Evolutionary conservation across 768 basidiomycete species (phyloP).

Genomic region (Lactarius hatsudake): DNA sequence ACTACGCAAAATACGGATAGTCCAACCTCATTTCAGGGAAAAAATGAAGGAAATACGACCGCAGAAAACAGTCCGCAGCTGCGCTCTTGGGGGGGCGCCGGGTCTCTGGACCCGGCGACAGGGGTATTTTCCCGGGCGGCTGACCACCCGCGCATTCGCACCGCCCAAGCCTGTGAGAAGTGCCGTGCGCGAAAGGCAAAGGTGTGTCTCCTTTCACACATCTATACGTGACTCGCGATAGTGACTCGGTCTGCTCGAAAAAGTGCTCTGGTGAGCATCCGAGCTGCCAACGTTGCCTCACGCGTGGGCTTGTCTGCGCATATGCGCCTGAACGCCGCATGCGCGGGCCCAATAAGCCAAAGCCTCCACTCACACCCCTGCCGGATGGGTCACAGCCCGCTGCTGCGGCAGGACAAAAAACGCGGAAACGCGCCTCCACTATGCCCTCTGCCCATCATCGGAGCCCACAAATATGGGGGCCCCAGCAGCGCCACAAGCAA

Average conservation of each 20-base stretch:
- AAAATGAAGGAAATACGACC: background rate
- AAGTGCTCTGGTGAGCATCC: constrained; percentile 75
- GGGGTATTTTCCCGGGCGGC: constrained; percentile 65
- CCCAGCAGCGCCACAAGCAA: background rate
- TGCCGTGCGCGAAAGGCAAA: constrained; percentile 73
- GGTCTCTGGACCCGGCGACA: constrained; percentile 60
- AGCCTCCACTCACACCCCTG: constrained; percentile 26
- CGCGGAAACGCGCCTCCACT: constrained; percentile 20
- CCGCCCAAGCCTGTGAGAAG: constrained; percentile 73
- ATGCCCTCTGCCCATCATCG: constrained; percentile 18
- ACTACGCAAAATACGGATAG: background rate
- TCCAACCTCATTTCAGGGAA: background rate
- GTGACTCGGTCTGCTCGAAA: background rate
- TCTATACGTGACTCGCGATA: background rate
- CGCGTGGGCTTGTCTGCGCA: constrained; percentile 56
- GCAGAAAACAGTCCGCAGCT: background rate
- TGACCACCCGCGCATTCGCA: constrained; percentile 63
- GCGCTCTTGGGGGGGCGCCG: constrained; percentile 35
- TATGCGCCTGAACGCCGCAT: constrained; percentile 67
- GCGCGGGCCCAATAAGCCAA: constrained; percentile 59
- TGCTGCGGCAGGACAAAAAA: constrained; percentile 2
- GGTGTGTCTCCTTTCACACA: constrained; percentile 39
- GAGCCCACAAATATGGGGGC: background rate
- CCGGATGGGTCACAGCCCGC: constrained; percentile 1
- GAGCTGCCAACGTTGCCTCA: constrained; percentile 60